Evolutionary conservation across 768 basidiomycete species (phyloP), one percentile per base, ranked within the genome.

Genomic region (Lactarius indigo): DNA sequence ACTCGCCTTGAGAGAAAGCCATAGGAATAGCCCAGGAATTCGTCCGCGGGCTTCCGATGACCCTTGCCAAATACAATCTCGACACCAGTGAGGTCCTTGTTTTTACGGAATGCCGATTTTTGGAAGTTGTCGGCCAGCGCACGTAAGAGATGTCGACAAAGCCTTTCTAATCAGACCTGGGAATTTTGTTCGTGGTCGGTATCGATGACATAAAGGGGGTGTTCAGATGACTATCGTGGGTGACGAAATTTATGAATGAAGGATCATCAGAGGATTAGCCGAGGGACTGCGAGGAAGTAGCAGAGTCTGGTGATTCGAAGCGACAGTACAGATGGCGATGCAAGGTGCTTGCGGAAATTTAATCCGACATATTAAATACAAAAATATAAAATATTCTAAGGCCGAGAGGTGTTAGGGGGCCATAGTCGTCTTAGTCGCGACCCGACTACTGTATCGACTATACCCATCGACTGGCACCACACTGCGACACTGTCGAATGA

Each of bases 181-280:
- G 82, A 52, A 91, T 75, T 9, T 80, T 82, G 30, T 1, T 85
- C 80, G 63, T 81, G 81, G 3, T 79, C 73, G 0, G 91, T 92
- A 72, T 83, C 85, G 69, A 89, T 83, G 57, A 82, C 80, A 72
- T 91, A 92, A 59, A 92, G 77, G 0, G 84, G 80, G 28, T 82
- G 77, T 52, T 81, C 77, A 6, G 83, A 80, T 41, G 75, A 73
- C 59, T 79, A 74, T 90, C 88, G 28, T 78, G 79, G 37, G 91
- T 80, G 57, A 81, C 74, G 87, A 87, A 81, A 70, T 92, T 86
- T 87, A 85, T 50, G 91, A 81, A 57, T 79, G 82, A 67, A 92
- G 79, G 26, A 81, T 81, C 64, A 91, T 80, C 52, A 91, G 78
- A 3, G 78, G 66, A 37, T 65, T 57, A 9, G 20, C 20, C n/a